Evolutionary conservation across 163 green algal species (phyloP).

Genomic region (Smithsoniella earleae): DNA sequence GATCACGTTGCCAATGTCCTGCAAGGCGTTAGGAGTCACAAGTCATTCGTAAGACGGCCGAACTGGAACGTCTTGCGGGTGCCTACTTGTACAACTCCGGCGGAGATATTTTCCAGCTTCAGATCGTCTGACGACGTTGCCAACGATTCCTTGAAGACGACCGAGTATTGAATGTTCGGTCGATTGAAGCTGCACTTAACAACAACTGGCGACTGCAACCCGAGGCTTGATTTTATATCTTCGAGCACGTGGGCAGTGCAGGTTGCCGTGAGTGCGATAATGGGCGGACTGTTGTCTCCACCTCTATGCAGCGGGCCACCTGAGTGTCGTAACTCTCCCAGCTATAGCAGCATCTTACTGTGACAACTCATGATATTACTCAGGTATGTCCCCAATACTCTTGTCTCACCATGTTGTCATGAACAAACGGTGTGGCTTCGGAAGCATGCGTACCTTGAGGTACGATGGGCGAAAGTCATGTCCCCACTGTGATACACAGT

Average conservation of each 20-base stretch:
- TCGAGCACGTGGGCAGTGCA: conserved; percentile 52
- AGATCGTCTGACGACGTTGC: not conserved
- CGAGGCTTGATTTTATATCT: conserved; percentile 50
- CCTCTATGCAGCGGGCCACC: no score
- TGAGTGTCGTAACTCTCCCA: no score
- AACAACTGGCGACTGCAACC: conserved; percentile 29
- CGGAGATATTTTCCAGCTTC: not conserved
- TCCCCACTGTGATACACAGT: conserved; percentile 54
- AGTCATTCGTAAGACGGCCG: no score
- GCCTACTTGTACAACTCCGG: not conserved
- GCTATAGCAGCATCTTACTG: no score
- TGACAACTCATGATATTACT: no score
- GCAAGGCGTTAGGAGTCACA: no score
- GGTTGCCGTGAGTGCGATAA: conserved; percentile 70
- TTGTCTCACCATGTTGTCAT: no score
- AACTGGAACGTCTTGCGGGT: no score
- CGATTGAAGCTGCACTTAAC: conserved; percentile 54
- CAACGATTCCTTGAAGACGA: conserved; percentile 22
- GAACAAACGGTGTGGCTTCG: no score
- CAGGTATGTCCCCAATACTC: no score
- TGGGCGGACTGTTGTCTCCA: no score
- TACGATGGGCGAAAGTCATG: conserved; percentile 63
- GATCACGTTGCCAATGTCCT: conserved; percentile 5
- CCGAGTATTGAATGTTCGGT: conserved; percentile 41
- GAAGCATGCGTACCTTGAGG: no score